Base-by-base conservation (phyloP, 2,329 filamentous ascomycete species). In the Xylariales sp. region DNA sequence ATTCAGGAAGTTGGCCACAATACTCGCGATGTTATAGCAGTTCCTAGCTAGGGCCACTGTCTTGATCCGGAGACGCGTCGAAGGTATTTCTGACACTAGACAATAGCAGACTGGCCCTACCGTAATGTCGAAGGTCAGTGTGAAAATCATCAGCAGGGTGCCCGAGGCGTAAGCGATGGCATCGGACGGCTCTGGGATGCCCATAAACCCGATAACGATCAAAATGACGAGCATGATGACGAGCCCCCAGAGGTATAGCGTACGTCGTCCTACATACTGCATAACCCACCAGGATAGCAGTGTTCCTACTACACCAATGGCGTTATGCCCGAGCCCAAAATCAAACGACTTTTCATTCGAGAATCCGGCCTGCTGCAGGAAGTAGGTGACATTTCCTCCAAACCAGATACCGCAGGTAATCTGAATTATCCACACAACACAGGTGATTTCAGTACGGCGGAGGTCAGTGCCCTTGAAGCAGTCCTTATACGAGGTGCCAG, bases 141-240 rank as follows among this genome's bases (percentile, higher is more conserved):
- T 38, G 27, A 37, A 43, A 11, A 43, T 15, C 25, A 37, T 25
- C 20, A 43, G 30, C 41, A 41, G 18, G 3, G 54, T 55, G 4
- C 59, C 62, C 43, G 70, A 64, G 0, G 61, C 62, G 61, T 66
- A 70, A 1, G 51, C 49, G 1, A 53, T 42, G 1, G 40, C 34
- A 24, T 60, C 51, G 2, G 50, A 49, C 3, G 62, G 61, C 10
- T 10, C 14, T 3, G 64, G 49, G 15, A 59, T 55, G 32, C 64
- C 19, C 20, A 43, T 29, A 11, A 43, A 21, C 3, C 40, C 40
- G 12, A 45, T 40, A 5, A 40, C 23, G 25, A 37, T 13, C 13
- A 45, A 12, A 7, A 45, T 13, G 13, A 32, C 6, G 17, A 29
- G 38, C 6, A 43, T 21, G 5, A 34, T 21, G 25, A 28, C 38